Evolutionary conservation across 2,329 filamentous ascomycete species (phyloP).

Genomic region (Ustilaginoidea virens): DNA sequence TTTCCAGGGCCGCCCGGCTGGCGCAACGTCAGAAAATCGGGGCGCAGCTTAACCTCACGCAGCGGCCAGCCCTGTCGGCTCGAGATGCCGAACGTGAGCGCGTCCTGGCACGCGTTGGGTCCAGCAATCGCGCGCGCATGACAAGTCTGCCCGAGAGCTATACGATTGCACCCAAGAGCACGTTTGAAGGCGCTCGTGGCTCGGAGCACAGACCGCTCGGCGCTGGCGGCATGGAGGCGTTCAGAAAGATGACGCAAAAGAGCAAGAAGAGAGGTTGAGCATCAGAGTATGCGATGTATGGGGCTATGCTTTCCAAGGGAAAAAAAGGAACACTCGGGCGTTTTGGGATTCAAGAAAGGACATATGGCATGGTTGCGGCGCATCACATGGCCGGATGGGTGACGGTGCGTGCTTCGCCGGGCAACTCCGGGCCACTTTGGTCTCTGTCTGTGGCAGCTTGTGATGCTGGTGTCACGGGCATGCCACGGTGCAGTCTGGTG

Average conservation of each 20-base stretch:
- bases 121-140: slow-evolving; percentile 41
- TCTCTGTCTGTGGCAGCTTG: no score
- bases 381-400: no score
- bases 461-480: no score
- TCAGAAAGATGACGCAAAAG: slow-evolving; percentile 50
- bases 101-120: slow-evolving; percentile 38
- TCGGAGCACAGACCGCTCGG: slow-evolving; percentile 45
- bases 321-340: no score
- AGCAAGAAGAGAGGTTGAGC: slow-evolving; percentile 33
- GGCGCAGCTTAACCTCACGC: slow-evolving; percentile 33
- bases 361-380: no score
- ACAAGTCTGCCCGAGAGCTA: slow-evolving; percentile 39
- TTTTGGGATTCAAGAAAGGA: no score
- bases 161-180: slow-evolving; percentile 45
- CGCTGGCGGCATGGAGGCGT: slow-evolving; percentile 47
- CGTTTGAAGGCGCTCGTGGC: slow-evolving; percentile 36
- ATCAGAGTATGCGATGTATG: not conserved
- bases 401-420: no score
- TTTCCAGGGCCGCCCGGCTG: slow-evolving; percentile 37
- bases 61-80: slow-evolving; percentile 28
- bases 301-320: no score
- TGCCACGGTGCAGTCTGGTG: no score
- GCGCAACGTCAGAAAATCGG: slow-evolving; percentile 32
- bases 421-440: no score
- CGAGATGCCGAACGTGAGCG: slow-evolving; percentile 40